Base-by-base conservation (phyloP, 1,284 basidiomycete species). In the Pyrrhoderma lamaoense region DNA sequence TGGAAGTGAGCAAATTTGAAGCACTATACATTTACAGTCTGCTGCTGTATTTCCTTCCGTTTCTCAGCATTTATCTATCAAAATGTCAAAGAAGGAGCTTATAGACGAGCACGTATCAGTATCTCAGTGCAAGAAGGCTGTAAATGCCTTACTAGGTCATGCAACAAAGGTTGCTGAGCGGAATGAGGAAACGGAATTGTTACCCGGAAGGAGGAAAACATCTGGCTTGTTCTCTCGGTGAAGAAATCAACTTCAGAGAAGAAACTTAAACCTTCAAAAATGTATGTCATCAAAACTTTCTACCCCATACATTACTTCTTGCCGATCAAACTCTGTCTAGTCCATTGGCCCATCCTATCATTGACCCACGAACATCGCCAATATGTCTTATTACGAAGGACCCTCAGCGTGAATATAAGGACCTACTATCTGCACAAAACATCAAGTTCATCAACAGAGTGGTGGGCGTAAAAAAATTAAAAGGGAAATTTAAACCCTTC, bases 401-500 rank as follows among this genome's bases (percentile, higher is more conserved):
- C 67, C 95, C 96, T 7, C 95, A 98, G 65, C 72, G 95, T 50
- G 79, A 93, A 65, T 98, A 96, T 77, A 98, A 98, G 69, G 91
- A 96, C 65, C 78, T 96, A 16, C 74, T 99, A 21, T 82, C 82
- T 47, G 68, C 72, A 45, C 73, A 89, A 49, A 77, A 82, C 45
- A 83, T 99, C 72, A 88, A 85, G 58, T 95, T 95, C 58, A 83
- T 99, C 61, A 82, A 80, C 37, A 77, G 94, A 22, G 93, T 99
- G n/a, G 91, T 99, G 35, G 94, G 93, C 18, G 73, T 97, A 48
- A 75, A 76, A 56, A 94, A 94, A 67, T 74, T 94, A 56, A 90
- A 88, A 71, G 91, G 89, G 34, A 95, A 95, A 70, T 94, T 91
- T 74, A 92, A 89, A 70, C 81, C 91, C 11, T 98, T 81, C 62